A percentile compares a stretch with the other conserved stretches of the same genome.
Evolutionary conservation across 306 rosid species (phyloP).

Genomic region (Nissolia schottii): DNA sequence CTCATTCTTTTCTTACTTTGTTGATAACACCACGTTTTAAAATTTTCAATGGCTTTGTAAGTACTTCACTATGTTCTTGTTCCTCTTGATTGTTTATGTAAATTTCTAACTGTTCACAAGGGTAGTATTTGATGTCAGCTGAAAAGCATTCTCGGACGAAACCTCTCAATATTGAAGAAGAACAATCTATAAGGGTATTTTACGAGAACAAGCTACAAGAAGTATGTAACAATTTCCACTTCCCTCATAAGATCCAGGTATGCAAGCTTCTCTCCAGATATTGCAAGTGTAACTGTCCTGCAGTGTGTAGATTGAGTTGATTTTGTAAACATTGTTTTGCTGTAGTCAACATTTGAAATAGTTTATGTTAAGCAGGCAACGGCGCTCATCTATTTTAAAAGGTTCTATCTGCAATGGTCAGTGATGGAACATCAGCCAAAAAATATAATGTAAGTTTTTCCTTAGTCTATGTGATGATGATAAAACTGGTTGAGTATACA

Average conservation of each 20-base stretch:
- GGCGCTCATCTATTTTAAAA: constrained; percentile 88
- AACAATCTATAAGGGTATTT: constrained; percentile 38
- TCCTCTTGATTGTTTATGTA: constrained; percentile 8
- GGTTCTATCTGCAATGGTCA: constrained; percentile 90
- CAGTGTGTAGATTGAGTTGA: neutral
- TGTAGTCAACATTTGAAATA: constrained; percentile 11
- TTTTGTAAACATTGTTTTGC: neutral
- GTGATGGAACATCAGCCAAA: constrained; percentile 97
- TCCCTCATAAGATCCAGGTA: constrained; percentile 98
- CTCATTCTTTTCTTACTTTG: neutral
- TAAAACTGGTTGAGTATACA: neutral
- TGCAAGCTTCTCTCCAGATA: constrained; percentile 9
- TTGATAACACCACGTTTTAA: neutral
- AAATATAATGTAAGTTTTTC: constrained; percentile 71
- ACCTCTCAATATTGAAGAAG: constrained; percentile 53
- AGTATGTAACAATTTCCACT: constrained; percentile 72
- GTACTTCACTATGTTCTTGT: neutral
- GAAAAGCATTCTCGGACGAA: constrained; percentile 78
- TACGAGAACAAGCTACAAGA: constrained; percentile 50
- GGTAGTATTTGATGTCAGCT: constrained; percentile 41
- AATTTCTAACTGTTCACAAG: constrained; percentile 25
- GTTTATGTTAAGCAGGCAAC: constrained; percentile 67
- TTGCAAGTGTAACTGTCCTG: constrained; percentile 5
- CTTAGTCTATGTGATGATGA: neutral
- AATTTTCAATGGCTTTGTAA: constrained; percentile 6